Evolutionary conservation across 2,329 filamentous ascomycete species (phyloP).

Genomic region (Fusarium humuli): DNA sequence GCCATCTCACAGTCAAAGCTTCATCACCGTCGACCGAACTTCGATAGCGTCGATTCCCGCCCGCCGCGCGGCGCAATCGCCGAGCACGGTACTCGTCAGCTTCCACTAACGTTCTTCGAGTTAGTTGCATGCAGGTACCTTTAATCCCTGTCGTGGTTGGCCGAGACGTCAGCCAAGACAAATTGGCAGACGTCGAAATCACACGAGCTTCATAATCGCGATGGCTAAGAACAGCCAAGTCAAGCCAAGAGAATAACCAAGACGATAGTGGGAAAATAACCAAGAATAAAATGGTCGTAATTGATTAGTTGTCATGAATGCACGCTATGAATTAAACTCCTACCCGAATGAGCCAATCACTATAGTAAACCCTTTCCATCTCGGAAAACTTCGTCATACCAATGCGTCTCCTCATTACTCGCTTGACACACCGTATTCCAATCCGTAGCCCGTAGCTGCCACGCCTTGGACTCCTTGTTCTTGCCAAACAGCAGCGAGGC

Average conservation of each 20-base stretch:
- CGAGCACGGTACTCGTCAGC: neutral
- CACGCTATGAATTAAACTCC: slow-evolving; percentile 39
- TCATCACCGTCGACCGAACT: neutral
- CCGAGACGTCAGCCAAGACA: slow-evolving; percentile 25
- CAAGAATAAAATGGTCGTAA: neutral
- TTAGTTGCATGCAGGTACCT: slow-evolving; percentile 23
- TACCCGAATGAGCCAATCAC: slow-evolving; percentile 18
- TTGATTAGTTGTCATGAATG: slow-evolving; percentile 19
- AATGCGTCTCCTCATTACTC: slow-evolving; percentile 28
- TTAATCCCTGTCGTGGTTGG: slow-evolving; percentile 6
- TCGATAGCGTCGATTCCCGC: neutral
- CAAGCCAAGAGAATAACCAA: neutral
- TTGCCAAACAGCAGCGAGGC: slow-evolving; percentile 40
- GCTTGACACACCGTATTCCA: slow-evolving; percentile 38
- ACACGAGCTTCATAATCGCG: neutral
- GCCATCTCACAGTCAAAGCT: neutral
- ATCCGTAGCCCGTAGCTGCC: slow-evolving; percentile 35
- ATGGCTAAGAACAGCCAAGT: neutral
- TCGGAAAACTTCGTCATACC: slow-evolving; percentile 44
- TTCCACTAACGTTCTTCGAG: neutral
- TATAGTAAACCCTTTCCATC: slow-evolving; percentile 38
- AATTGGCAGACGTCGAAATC: slow-evolving; percentile 7
- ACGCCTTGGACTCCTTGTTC: slow-evolving; percentile 33
- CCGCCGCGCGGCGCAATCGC: slow-evolving; percentile 3
- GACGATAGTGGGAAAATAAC: neutral